phyloP scores from a whole-genome alignment of 1,284 basidiomycete species.

The Fistulina hepatica region DNA sequence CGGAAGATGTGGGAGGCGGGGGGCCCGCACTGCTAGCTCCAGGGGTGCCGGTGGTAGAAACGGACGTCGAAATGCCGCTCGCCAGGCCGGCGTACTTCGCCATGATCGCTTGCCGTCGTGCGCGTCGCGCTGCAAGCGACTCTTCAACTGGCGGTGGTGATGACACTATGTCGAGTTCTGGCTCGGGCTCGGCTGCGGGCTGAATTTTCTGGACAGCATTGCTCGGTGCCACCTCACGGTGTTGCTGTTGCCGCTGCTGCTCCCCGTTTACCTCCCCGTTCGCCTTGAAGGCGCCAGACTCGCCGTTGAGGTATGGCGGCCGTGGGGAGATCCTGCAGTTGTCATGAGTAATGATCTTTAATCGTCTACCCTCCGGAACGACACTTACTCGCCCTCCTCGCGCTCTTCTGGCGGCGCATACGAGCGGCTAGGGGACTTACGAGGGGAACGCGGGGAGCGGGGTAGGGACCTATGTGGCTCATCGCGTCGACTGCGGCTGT shows the following conservation, averaged over 20 bases:
- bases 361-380: conserved; percentile 6
- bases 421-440: too few relatives aligned
- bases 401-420: conserved; percentile 35
- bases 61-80: conserved; percentile 25
- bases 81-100: conserved; percentile 62
- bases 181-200: conserved; percentile 30
- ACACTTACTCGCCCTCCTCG: conserved; percentile 73
- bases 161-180: conserved; percentile 48
- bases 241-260: too few relatives aligned
- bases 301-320: conserved; percentile 24
- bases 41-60: conserved; percentile 39
- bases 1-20: conserved; percentile 46
- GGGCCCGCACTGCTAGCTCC: conserved; percentile 63
- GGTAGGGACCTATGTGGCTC: too few relatives aligned
- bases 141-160: conserved; percentile 59
- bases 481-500: too few relatives aligned
- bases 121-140: conserved; percentile 66
- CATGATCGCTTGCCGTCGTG: conserved; percentile 74
- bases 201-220: too few relatives aligned
- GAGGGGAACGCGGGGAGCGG: too few relatives aligned
- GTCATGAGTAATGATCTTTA: conserved; percentile 2
- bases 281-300: conserved; percentile 14
- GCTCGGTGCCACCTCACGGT: conserved; percentile 11
- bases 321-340: conserved; percentile 55
- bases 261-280: too few relatives aligned